Evolutionary conservation across 2,329 filamentous ascomycete species (phyloP).

Genomic region (Talaromyces amestolkiae): DNA sequence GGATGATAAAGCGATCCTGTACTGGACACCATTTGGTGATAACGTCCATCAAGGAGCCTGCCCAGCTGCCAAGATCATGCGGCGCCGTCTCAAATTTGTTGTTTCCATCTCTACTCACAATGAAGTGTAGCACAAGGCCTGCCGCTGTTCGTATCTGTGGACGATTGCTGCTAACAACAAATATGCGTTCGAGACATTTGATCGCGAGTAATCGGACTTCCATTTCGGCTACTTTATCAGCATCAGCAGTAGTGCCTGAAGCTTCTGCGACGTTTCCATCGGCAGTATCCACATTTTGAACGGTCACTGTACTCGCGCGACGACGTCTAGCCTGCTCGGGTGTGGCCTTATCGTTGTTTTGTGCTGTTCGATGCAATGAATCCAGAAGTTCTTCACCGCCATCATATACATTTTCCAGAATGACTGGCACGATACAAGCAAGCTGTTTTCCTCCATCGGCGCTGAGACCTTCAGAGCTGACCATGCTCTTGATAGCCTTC

Average conservation of each 20-base stretch:
- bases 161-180: conserved; percentile 71
- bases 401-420: conserved; percentile 82
- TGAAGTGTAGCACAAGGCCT: conserved; percentile 69
- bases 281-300: conserved; percentile 67
- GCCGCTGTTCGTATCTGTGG: conserved; percentile 79
- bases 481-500: conserved; percentile 76
- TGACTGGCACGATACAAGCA: conserved; percentile 74
- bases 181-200: conserved; percentile 82
- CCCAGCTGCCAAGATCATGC: conserved; percentile 65
- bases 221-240: conserved; percentile 85
- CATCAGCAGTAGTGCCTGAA: conserved; percentile 76
- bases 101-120: conserved; percentile 56
- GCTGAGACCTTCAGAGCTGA: conserved; percentile 73
- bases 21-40: conserved; percentile 86
- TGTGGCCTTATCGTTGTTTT: conserved; percentile 62
- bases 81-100: conserved; percentile 45
- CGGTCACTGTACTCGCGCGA: conserved; percentile 76
- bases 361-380: conserved; percentile 64
- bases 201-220: conserved; percentile 81
- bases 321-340: conserved; percentile 55
- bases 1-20: conserved; percentile 87
- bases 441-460: conserved; percentile 74
- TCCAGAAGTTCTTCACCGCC: conserved; percentile 61
- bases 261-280: conserved; percentile 65
- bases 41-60: conserved; percentile 75